Evolutionary conservation across 2,329 filamentous ascomycete genomes (phyloP).

Genomic region (Trichoderma aggressivum): DNA sequence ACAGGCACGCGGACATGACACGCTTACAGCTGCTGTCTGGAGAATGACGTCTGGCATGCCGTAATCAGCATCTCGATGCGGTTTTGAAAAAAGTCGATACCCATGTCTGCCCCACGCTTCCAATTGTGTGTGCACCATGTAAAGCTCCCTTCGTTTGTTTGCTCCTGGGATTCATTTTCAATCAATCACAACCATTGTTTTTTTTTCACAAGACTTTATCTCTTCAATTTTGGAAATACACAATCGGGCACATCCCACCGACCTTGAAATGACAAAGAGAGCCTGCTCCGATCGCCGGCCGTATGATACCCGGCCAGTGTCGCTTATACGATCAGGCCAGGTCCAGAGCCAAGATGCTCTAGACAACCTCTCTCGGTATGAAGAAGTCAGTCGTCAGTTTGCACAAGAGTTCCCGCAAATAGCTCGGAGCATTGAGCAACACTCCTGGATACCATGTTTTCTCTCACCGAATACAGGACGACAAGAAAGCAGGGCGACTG

Average conservation of each 20-base stretch:
- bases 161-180: background rate
- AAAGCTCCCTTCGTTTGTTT: background rate
- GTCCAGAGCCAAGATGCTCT: background rate
- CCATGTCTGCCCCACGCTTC: background rate
- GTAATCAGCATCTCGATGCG: background rate
- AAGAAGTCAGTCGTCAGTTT: constrained; percentile 1
- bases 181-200: background rate
- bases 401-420: background rate
- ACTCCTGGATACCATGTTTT: background rate
- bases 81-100: background rate
- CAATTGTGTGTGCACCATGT: background rate
- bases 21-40: background rate
- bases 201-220: background rate
- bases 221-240: background rate
- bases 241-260: background rate
- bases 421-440: background rate
- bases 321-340: background rate
- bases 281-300: background rate
- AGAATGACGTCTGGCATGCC: background rate
- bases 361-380: background rate
- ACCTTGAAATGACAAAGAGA: background rate
- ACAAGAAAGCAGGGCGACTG: background rate
- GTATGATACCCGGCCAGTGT: background rate
- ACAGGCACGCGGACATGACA: background rate
- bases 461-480: background rate